phyloP scores from a whole-genome alignment of 306 rosid species.

The Ochetophila trinervis region DNA sequence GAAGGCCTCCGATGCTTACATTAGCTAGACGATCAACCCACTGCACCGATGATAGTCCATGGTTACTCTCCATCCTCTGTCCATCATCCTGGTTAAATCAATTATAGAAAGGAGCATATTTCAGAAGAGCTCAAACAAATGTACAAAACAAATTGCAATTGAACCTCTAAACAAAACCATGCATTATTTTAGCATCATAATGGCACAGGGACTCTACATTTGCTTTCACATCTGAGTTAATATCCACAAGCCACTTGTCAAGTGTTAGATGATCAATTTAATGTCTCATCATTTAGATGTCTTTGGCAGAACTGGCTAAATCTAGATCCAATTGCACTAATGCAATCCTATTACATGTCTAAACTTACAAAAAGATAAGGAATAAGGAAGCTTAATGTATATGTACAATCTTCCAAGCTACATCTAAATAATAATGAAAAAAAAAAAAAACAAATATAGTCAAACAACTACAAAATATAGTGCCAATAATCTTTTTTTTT shows the following conservation, averaged over 20 bases:
- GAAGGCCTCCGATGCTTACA: constrained; percentile 46
- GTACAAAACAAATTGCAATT: neutral
- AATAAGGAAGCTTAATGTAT: neutral
- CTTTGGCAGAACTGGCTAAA: constrained; percentile 7
- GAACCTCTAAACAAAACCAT: neutral
- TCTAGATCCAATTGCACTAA: constrained; percentile 11
- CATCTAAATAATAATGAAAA: neutral
- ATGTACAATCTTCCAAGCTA: constrained; percentile 5
- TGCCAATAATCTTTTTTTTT: constrained; percentile 12
- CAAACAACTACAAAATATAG: constrained; percentile 1
- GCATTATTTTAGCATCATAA: neutral
- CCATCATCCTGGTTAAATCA: constrained; percentile 34
- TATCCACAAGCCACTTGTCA: constrained; percentile 5
- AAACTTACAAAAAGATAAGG: constrained; percentile 10
- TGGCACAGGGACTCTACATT: neutral
- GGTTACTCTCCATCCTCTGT: constrained; percentile 27
- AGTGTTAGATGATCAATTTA: constrained; percentile 1
- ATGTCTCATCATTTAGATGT: neutral
- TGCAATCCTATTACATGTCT: neutral
- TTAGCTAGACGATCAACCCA: constrained; percentile 40
- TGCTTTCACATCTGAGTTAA: neutral
- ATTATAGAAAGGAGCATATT: constrained; percentile 6
- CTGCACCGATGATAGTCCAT: constrained; percentile 31
- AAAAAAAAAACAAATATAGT: neutral
- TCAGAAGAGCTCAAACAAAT: constrained; percentile 13